A percentile compares a stretch with the other conserved stretches of the same genome.
phyloP scores from a whole-genome alignment of 805 yeast species.

The Saccharomycopsis vini region DNA sequence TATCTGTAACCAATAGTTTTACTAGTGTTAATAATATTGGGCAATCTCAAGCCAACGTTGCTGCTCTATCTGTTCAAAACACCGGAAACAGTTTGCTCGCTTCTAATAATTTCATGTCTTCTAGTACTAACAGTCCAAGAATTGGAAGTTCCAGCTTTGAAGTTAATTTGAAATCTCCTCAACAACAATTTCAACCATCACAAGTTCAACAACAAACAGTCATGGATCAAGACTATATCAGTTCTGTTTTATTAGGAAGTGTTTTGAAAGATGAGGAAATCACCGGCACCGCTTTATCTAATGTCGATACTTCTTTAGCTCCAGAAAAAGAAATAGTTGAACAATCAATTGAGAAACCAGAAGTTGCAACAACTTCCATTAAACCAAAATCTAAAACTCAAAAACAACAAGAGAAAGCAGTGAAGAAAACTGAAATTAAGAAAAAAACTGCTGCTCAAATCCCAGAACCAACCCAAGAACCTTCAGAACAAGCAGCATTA shows the following conservation, averaged over 20 bases:
- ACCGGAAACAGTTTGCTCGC: slow-evolving; percentile 3
- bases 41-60: background rate
- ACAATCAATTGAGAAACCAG: background rate
- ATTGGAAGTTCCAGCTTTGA: background rate
- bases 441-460: too few relatives aligned
- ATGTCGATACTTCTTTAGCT: background rate
- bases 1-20: background rate
- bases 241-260: slow-evolving; percentile 24
- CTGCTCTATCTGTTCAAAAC: slow-evolving; percentile 1
- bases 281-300: too few relatives aligned
- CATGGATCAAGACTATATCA: slow-evolving; percentile 6
- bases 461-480: too few relatives aligned
- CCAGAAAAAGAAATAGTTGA: background rate
- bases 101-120: background rate
- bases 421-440: background rate
- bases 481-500: background rate
- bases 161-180: background rate
- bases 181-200: background rate
- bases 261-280: slow-evolving; percentile 32
- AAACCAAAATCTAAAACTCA: background rate
- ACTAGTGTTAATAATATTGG: slow-evolving; percentile 11
- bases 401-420: background rate
- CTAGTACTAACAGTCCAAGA: background rate
- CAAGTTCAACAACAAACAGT: background rate
- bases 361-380: background rate